Evolutionary conservation across 2,329 filamentous ascomycete species (phyloP), one percentile per base, ranked within the genome.

Genomic region (Plectosphaerella cucumerina): DNA sequence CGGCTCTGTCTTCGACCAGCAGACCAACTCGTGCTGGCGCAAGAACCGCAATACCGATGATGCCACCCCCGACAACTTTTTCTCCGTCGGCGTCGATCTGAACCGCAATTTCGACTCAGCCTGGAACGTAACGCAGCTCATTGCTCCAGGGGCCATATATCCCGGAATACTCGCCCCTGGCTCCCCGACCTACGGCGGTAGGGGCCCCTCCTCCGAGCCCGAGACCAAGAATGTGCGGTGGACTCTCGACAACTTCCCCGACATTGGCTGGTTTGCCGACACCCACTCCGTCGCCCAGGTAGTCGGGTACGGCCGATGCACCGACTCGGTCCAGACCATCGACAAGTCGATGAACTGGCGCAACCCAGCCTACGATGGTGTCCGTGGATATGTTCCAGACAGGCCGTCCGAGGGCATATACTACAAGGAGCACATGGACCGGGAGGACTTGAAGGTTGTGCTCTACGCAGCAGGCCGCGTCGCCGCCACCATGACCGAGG

Each of bases 51-150:
- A 78, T 61, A 57, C 63, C 1, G 61, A 64, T 6, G 48, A 47
- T 10, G 48, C 37, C 26, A 48, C 44, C 11, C 48, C 48, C 42
- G 46, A 44, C 11, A 52, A 61, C 33, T 56, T 56, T 6, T 34
- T 51, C 22, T 64, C 65, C 10, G 50, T 75, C 22, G 77, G 77
- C 17, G 67, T 81, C 31, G 78, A 82, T 56, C 65, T 81, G 47
- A 81, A 81, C 63, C 71, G 78, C 48, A 82, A 81, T 66, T 81
- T 81, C 57, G 77, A 81, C 61, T 78, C 80, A 62, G 61, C 81
- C 8, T 84, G 79, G 76, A 73, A 84, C 64, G 78, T 74, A 58
- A 65, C 60, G 31, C 65, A 65, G 50, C 63, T 69, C 45, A 80
- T 78, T 61, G 67, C 66, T 33, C 52, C 63, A 0, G 58, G 56